Conservation (phyloP, 495 filamentous ascomycete genomes). For the Rhypophila decipiens region DNA sequence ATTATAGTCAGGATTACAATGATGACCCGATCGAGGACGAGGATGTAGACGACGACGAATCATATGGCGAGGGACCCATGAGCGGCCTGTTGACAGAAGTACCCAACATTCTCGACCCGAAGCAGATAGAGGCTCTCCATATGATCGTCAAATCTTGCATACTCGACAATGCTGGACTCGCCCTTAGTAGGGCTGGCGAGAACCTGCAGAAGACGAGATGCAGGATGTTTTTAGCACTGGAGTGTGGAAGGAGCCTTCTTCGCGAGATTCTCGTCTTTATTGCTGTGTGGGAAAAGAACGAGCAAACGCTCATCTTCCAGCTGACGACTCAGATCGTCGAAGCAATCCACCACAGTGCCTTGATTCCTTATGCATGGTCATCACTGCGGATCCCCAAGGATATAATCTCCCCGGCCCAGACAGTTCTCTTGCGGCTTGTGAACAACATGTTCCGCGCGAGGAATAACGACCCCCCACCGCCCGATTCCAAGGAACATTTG, state of each 20-base stretch:
- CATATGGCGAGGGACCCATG: constrained; percentile 75
- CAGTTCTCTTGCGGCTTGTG: constrained; percentile 81
- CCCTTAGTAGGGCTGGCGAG: constrained; percentile 47
- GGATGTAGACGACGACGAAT: constrained; percentile 75
- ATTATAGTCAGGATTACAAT: constrained; percentile 38
- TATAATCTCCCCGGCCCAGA: constrained; percentile 90
- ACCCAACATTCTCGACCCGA: constrained; percentile 85
- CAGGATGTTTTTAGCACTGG: constrained; percentile 78
- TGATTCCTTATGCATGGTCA: constrained; percentile 85
- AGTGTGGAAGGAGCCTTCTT: constrained; percentile 79
- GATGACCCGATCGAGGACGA: constrained; percentile 56
- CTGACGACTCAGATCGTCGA: constrained; percentile 94
- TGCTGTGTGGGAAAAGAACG: constrained; percentile 88
- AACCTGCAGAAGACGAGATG: constrained; percentile 83
- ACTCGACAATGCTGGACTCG: constrained; percentile 57
- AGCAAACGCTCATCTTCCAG: constrained; percentile 88
- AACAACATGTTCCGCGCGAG: constrained; percentile 76
- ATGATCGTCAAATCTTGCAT: constrained; percentile 93
- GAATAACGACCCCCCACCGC: constrained; percentile 51
- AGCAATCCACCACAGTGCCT: constrained; percentile 75
- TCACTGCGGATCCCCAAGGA: constrained; percentile 89
- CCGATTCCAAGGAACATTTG: constrained; percentile 42
- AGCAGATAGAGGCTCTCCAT: constrained; percentile 87
- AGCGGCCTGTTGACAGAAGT: constrained; percentile 85
- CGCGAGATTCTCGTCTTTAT: constrained; percentile 92